Base-by-base conservation (phyloP, 73 alveolate genomes). In the Paramecium caudatum region DNA sequence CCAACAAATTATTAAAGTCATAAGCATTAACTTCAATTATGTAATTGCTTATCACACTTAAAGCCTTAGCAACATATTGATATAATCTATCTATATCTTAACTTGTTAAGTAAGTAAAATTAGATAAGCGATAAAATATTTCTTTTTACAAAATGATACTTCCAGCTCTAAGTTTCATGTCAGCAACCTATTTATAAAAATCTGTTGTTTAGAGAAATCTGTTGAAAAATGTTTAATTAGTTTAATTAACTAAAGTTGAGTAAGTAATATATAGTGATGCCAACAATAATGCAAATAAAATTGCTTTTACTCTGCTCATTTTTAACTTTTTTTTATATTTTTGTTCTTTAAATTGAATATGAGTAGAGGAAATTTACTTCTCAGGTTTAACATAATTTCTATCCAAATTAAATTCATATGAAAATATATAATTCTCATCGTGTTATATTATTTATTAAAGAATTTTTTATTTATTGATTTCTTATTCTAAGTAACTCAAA, bases 81-180 rank as follows among this genome's bases (percentile, higher is more conserved):
- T 55, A 55, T 5, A 55, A 23, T 55, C 80, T 55, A 12, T 55
- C 8, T 55, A 27, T 55, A 23, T 55, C 80, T 27, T 23, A 55
- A 3, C 30, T 43, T 55, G 80, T 19, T 3, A 55, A 43, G n/a
- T 55, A 55, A 2, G 80, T 19, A 23, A 55, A 55, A 55, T 55
- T 55, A 0, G 30, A 13, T 43, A 37, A 55, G 9, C 80, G 46
- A 55, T 55, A 55, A 55, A 55, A 55, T 2, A 55, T 21, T 55
- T 55, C 80, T 55, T 55, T 55, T 8, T 55, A 55, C 80, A 55
- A 27, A 0, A 55, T 7, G 12, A 55, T 15, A 55, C 80, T 55
- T 55, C 80, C 80, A 10, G 80, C 23, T 55, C 80, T 0, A 17
- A 55, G 45, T 55, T 55, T 55, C 30, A 55, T 27, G 30, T 55